A percentile compares a stretch with the other conserved stretches of the same genome.
These are phyloP conservation scores for Drechslerella coelobrocha DNA, from an alignment of 2,329 filamentous ascomycete genomes.

Conservation along the genomic window DNA sequence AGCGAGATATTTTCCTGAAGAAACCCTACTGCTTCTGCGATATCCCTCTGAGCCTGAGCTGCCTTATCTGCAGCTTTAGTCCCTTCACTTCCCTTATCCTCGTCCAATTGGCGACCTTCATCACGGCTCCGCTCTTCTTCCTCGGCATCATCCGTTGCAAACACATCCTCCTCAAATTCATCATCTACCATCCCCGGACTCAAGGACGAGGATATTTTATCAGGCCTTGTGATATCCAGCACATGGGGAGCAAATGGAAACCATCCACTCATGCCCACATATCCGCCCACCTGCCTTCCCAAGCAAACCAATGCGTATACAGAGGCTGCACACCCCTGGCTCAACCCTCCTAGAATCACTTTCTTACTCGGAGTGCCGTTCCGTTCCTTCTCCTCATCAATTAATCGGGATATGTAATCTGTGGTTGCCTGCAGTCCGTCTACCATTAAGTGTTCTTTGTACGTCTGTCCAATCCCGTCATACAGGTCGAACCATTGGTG, in stretches of 20 bases:
- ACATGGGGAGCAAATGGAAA: slow-evolving; percentile 60
- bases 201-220: slow-evolving; percentile 24
- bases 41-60: neutral
- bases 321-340: slow-evolving; percentile 64
- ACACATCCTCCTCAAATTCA: slow-evolving; percentile 7
- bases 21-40: slow-evolving; percentile 12
- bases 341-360: slow-evolving; percentile 64
- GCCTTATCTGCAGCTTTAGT: neutral
- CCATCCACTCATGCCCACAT: slow-evolving; percentile 63
- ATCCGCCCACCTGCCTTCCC: slow-evolving; percentile 59
- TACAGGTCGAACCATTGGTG: slow-evolving; percentile 65
- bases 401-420: slow-evolving; percentile 57
- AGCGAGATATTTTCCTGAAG: slow-evolving; percentile 22
- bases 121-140: slow-evolving; percentile 53
- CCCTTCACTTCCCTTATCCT: slow-evolving; percentile 54
- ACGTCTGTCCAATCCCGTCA: slow-evolving; percentile 58
- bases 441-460: slow-evolving; percentile 60
- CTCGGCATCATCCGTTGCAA: slow-evolving; percentile 48
- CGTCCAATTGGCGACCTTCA: slow-evolving; percentile 53
- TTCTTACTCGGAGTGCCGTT: slow-evolving; percentile 56
- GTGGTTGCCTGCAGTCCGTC: slow-evolving; percentile 61
- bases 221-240: slow-evolving; percentile 50
- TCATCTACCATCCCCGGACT: slow-evolving; percentile 36
- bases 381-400: slow-evolving; percentile 57
- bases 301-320: slow-evolving; percentile 60